Evolutionary conservation across 345 rosid species (phyloP).

Genomic region (Alliaria petiolata): DNA sequence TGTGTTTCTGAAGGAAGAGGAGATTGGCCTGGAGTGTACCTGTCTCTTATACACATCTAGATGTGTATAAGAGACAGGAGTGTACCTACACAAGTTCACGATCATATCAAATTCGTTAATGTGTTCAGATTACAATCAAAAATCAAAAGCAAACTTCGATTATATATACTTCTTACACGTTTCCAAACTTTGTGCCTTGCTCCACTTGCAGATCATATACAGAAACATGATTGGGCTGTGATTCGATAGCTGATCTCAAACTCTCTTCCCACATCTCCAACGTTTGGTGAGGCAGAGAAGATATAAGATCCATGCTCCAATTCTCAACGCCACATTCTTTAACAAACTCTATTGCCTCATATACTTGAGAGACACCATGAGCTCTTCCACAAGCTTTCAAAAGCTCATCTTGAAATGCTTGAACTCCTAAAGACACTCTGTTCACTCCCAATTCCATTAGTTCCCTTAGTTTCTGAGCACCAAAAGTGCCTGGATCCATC

Average conservation of each 20-base stretch:
- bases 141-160: not conserved
- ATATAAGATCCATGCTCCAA: slow-evolving; percentile 95
- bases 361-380: slow-evolving; percentile 71
- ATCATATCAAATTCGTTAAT: not conserved
- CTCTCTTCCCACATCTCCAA: slow-evolving; percentile 85
- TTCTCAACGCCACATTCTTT: slow-evolving; percentile 60
- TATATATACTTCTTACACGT: slow-evolving; percentile 58
- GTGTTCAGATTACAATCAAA: not conserved
- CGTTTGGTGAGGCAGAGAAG: slow-evolving; percentile 87
- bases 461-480: slow-evolving; percentile 48
- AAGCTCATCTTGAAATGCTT: slow-evolving; percentile 87
- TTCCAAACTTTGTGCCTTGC: slow-evolving; percentile 83
- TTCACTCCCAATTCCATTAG: slow-evolving; percentile 79
- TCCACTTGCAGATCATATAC: slow-evolving; percentile 98
- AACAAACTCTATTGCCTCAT: slow-evolving; percentile 71
- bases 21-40: slow-evolving; percentile 77
- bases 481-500: slow-evolving; percentile 96
- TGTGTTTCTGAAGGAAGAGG: slow-evolving; percentile 83
- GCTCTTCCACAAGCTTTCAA: slow-evolving; percentile 91
- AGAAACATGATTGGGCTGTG: slow-evolving; percentile 70
- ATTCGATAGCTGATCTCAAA: slow-evolving; percentile 52
- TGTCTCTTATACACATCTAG: too few species aligned
- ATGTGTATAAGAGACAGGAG: too few species aligned
- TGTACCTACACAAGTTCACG: slow-evolving; percentile 54
- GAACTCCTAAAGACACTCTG: slow-evolving; percentile 91